phyloP scores from a whole-genome alignment of 2,329 filamentous ascomycete genomes.

The Cyphellophora attinorum region DNA sequence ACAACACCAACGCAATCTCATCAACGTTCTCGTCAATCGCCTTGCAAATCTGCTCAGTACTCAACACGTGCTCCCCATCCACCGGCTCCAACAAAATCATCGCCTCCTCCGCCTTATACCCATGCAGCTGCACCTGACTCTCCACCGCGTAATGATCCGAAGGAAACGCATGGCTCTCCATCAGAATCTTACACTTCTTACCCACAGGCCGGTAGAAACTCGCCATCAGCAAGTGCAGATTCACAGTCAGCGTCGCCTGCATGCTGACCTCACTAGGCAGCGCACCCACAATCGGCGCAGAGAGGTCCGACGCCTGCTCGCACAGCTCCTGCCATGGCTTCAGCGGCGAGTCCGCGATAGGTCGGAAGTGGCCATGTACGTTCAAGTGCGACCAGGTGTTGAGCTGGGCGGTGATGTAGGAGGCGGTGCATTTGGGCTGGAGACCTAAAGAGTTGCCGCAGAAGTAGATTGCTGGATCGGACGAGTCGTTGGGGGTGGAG shows the following conservation, averaged over 20 bases:
- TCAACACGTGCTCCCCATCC: constrained; percentile 46
- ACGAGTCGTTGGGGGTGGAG: constrained; percentile 23
- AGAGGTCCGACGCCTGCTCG: constrained; percentile 58
- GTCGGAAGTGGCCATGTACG: constrained; percentile 71
- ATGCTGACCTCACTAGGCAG: constrained; percentile 64
- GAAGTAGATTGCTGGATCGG: constrained; percentile 54
- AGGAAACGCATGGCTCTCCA: constrained; percentile 82
- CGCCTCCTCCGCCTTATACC: constrained; percentile 53
- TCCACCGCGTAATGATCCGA: constrained; percentile 81
- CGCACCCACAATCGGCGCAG: constrained; percentile 66
- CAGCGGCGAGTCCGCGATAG: constrained; percentile 57
- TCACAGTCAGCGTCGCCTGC: constrained; percentile 78
- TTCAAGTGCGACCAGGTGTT: constrained; percentile 76
- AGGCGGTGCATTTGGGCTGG: constrained; percentile 60
- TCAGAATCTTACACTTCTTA: constrained; percentile 64
- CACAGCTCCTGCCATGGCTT: constrained; percentile 71
- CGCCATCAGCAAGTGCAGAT: constrained; percentile 71
- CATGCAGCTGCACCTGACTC: constrained; percentile 67
- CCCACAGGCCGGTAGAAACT: constrained; percentile 68
- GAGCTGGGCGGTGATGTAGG: constrained; percentile 63
- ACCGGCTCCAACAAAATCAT: constrained; percentile 64
- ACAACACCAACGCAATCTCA: constrained; percentile 63
- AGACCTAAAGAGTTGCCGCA: constrained; percentile 84
- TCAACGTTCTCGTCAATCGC: constrained; percentile 66
- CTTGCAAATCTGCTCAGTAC: constrained; percentile 60